Conservation (phyloP, 768 basidiomycete genomes). For the Lactarius hengduanensis region DNA sequence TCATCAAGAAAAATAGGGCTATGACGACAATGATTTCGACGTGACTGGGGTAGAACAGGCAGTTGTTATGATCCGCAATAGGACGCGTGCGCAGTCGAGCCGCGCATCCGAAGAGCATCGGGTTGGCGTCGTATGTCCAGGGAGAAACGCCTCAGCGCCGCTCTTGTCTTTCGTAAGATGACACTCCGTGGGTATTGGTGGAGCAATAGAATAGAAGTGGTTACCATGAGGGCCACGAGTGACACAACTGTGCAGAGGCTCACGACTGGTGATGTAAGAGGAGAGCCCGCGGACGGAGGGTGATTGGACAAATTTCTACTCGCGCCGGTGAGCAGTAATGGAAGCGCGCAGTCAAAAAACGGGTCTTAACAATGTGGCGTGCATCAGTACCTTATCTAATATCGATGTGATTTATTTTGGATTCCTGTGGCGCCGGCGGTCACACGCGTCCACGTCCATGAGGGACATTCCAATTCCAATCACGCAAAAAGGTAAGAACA, state of each 20-base stretch:
- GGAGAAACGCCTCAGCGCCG: constrained; percentile 44
- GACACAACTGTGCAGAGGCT: constrained; percentile 2
- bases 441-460: neutral
- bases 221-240: constrained; percentile 31
- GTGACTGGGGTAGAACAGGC: neutral
- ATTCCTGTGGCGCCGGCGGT: neutral
- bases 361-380: neutral
- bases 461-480: neutral
- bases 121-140: neutral
- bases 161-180: constrained; percentile 59
- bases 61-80: constrained; percentile 30
- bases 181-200: constrained; percentile 46
- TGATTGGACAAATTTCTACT: constrained; percentile 6
- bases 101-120: neutral
- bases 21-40: constrained; percentile 49
- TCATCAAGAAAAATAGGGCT: constrained; percentile 52
- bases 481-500: neutral
- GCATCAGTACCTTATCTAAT: neutral
- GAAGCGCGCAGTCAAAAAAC: neutral
- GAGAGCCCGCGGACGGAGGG: constrained; percentile 22
- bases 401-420: neutral
- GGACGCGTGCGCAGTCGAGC: neutral
- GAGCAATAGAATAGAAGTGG: constrained; percentile 37
- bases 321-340: constrained; percentile 32
- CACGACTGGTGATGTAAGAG: constrained; percentile 4